Base-by-base conservation (phyloP, 352 stramenopile genomes). In the Thalassiosira exigua region DNA sequence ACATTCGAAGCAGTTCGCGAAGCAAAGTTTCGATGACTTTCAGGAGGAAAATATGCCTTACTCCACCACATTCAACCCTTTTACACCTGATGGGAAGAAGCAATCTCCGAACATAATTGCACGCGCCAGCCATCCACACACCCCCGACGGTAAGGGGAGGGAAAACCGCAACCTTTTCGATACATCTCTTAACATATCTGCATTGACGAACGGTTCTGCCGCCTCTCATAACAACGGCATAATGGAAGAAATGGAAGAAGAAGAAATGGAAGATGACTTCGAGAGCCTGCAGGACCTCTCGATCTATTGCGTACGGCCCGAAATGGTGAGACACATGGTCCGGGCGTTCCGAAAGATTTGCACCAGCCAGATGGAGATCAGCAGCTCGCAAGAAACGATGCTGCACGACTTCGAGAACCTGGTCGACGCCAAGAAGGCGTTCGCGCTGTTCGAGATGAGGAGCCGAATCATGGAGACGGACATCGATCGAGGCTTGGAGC, bases 401-500 rank as follows among this genome's bases (percentile, higher is more conserved):
- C 48, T 82, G 21, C 74, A 81, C 27, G 84, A 91, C 9, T 85
- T 88, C 52, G 80, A 92, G 52, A 67, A 75, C 54, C 69, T 87
- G 30, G 85, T 92, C 54, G 89, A 92, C 67, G 81, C 88, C 0
- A 92, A 88, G 30, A 92, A 94, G 50, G 76, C 80, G 21, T 94
- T 94, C 83, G 89, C 89, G 26, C 62, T 94, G 0, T 88, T 88
- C 62, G 89, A 94, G 81, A 92, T 94, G 86, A 76, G 89, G 67
- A 92, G 86, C 81, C 84, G 89, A 14, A 94, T 94, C 44, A 94
- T 94, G 89, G 86, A 92, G 66, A 92, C 85, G 32, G 89, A 94
- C 69, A 92, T 94, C 57, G 89, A 94, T 74, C 78, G 89, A 30
- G 86, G 89, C 12, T 68, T 94, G 46, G 89, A 92, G 36, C 66